Conservation (phyloP, 2,329 filamentous ascomycete genomes). For the Verticillium nonalfalfae region DNA sequence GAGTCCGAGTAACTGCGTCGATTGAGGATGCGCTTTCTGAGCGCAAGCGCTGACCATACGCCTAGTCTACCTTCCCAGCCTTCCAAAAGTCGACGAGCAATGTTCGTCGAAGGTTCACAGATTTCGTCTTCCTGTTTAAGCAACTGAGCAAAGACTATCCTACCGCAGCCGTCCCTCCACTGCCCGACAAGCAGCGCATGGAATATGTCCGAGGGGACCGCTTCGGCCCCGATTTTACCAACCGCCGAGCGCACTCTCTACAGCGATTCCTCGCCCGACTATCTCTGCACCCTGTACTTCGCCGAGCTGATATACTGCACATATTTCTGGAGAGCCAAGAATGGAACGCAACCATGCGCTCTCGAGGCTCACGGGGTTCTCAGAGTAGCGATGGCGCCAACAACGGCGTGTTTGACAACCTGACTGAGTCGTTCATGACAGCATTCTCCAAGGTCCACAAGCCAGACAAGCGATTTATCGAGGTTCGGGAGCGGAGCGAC, state of each 20-base stretch:
- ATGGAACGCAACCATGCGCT: constrained; percentile 95
- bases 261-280: constrained; percentile 86
- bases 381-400: constrained; percentile 40
- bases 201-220: constrained; percentile 95
- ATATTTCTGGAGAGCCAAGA: constrained; percentile 88
- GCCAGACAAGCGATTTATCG: constrained; percentile 88
- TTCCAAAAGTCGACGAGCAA: constrained; percentile 77
- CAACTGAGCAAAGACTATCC: constrained; percentile 82
- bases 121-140: constrained; percentile 96
- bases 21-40: neutral
- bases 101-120: constrained; percentile 88
- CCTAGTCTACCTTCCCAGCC: constrained; percentile 84
- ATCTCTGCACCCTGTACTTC: constrained; percentile 81
- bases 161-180: constrained; percentile 84
- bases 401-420: constrained; percentile 82
- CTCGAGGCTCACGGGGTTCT: constrained; percentile 61
- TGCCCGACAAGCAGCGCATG: constrained; percentile 99
- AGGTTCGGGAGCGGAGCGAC: constrained; percentile 86
- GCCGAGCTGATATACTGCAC: constrained; percentile 74
- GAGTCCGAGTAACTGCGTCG: neutral
- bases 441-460: constrained; percentile 96
- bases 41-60: constrained; percentile 9
- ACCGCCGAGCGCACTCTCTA: constrained; percentile 80
- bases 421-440: constrained; percentile 94
- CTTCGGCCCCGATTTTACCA: constrained; percentile 89